These are phyloP conservation scores for maize (Zea mays) DNA, from an alignment of 176 grass and related monocot species.

Conservation along the genomic window Zm-B73-REFERENCE-NAM-5.0 NC_050101.1:166337001-166337500, in stretches of 20 bases:
- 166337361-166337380: background rate
- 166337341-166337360: constrained; percentile 3
- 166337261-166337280: background rate
- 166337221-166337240: background rate
- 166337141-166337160: background rate
- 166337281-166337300: background rate
- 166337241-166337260: background rate
- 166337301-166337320: background rate
- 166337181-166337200: background rate
- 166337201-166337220: background rate
- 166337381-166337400: constrained; percentile 19
- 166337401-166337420: constrained; percentile 1
- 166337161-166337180: background rate
- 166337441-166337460: background rate
- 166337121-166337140: background rate
- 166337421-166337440: background rate
- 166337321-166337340: background rate
- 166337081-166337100: background rate
- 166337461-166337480: background rate
- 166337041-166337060: background rate
- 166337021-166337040: background rate
- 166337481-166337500: background rate
- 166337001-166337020: background rate
- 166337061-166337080: background rate
- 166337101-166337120: background rate